Evolutionary conservation across 192 early-diverging fungal genomes (phyloP), one percentile per base, ranked within the genome.

Genomic region (Spinellus fusiger): DNA sequence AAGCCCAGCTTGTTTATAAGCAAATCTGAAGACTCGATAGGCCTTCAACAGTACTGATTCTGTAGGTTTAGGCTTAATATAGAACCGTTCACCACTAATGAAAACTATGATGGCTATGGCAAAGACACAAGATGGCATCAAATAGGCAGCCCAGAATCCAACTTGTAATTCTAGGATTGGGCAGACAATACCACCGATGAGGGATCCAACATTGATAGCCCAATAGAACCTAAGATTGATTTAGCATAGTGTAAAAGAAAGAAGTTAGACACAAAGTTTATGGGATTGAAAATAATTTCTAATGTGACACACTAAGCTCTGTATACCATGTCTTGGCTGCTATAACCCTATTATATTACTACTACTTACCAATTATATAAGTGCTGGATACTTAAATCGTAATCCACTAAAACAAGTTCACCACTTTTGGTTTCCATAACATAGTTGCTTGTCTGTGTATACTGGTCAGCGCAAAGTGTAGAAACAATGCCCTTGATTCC

Each of bases 201-300:
- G 62, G 81, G 82, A 68, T 23, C 83, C 83, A 54, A 83, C 77
- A 66, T 85, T 85, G 59, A 85, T 78, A 16, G 81, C 64, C 81
- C 81, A 85, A 67, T 88, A 88, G 65, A 88, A 88, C 57, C 64
- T 64, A 56, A n/a, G 4, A 31, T 15, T 25, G 20, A 58, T 44
- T 44, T n/a, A n/a, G n/a, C n/a, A n/a, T n/a, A n/a, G n/a, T n/a
- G n/a, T n/a, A n/a, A n/a, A n/a, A n/a, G 44, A 6, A 46, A 46
- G 10, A 46, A n/a, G n/a, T n/a, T n/a, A n/a, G n/a, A n/a, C n/a
- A n/a, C n/a, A n/a, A n/a, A n/a, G n/a, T n/a, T n/a, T n/a, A n/a
- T n/a, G n/a, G n/a, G n/a, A n/a, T n/a, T n/a, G n/a, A n/a, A n/a
- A n/a, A n/a, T n/a, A n/a, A n/a, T n/a, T n/a, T n/a, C n/a, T n/a